Conservation (phyloP, 2,329 filamentous ascomycete genomes). For the Alternaria sp. region DNA sequence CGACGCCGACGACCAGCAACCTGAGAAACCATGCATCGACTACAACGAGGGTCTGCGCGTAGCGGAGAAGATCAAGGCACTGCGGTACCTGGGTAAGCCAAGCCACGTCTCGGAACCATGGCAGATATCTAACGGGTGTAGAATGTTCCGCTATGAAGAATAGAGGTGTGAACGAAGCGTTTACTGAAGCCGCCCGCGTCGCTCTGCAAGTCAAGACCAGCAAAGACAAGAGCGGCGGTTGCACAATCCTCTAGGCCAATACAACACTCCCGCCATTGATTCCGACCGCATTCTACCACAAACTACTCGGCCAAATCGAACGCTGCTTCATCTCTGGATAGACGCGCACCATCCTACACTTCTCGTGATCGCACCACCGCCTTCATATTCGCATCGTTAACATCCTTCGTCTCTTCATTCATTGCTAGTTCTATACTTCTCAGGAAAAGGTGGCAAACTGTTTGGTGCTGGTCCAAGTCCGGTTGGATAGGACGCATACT, state of each 20-base stretch:
- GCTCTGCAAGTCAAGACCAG: constrained; percentile 68
- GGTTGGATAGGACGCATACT: constrained; percentile 1
- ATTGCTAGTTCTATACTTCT: neutral
- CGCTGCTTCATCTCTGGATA: neutral
- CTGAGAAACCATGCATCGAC: constrained; percentile 71
- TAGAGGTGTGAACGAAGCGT: constrained; percentile 96
- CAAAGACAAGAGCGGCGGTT: constrained; percentile 55
- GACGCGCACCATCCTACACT: neutral
- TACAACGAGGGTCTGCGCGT: constrained; percentile 93
- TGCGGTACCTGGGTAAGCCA: constrained; percentile 79
- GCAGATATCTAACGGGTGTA: constrained; percentile 39
- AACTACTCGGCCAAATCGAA: neutral
- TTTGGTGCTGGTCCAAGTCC: neutral
- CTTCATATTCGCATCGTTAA: neutral
- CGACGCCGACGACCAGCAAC: constrained; percentile 57
- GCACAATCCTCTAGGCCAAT: constrained; percentile 40
- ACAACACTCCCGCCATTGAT: neutral
- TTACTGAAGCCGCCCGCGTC: constrained; percentile 95
- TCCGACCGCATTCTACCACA: constrained; percentile 9
- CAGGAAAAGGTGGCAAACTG: neutral
- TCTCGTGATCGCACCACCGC: neutral
- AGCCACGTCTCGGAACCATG: no score
- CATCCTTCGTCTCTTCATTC: neutral
- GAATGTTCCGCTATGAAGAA: constrained; percentile 99
- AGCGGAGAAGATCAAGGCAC: constrained; percentile 86